Conservation (phyloP, 2,329 filamentous ascomycete genomes). For the Stemphylium beticola region DNA sequence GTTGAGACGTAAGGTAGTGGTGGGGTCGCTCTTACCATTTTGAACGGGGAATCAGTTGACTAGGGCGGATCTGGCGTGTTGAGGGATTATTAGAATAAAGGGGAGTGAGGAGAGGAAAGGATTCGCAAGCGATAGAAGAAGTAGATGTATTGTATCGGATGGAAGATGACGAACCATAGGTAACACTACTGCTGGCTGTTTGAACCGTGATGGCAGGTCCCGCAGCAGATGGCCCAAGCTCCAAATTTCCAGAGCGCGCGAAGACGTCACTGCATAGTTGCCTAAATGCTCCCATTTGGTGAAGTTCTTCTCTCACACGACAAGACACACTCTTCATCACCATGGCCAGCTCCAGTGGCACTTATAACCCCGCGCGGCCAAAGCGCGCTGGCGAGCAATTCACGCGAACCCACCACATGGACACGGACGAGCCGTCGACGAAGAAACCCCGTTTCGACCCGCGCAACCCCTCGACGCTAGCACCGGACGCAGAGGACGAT, state of each 20-base stretch:
- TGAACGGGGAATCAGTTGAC: conserved; percentile 2
- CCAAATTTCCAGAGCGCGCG: conserved; percentile 14
- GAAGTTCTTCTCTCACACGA: background rate
- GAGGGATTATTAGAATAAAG: background rate
- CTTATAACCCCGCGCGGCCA: conserved; percentile 68
- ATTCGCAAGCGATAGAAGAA: conserved; percentile 21
- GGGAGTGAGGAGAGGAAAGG: conserved; percentile 14
- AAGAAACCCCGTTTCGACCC: conserved; percentile 94
- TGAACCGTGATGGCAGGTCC: conserved; percentile 13
- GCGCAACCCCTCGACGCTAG: conserved; percentile 91
- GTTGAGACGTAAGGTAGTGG: conserved; percentile 21
- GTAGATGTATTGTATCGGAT: conserved; percentile 2
- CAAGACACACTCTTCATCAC: background rate
- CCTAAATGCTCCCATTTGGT: background rate
- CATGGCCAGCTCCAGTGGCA: conserved; percentile 41
- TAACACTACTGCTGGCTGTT: conserved; percentile 29
- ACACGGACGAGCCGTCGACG: conserved; percentile 58
- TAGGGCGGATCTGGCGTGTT: background rate
- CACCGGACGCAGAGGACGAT: conserved; percentile 77
- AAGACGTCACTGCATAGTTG: conserved; percentile 22
- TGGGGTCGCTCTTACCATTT: conserved; percentile 43
- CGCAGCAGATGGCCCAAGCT: conserved; percentile 30
- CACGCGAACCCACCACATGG: conserved; percentile 73
- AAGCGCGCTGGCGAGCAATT: conserved; percentile 85
- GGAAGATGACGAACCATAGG: conserved; percentile 17